Evolutionary conservation across 495 filamentous ascomycete genomes (phyloP).

Genomic region (Neurospora sp.): DNA sequence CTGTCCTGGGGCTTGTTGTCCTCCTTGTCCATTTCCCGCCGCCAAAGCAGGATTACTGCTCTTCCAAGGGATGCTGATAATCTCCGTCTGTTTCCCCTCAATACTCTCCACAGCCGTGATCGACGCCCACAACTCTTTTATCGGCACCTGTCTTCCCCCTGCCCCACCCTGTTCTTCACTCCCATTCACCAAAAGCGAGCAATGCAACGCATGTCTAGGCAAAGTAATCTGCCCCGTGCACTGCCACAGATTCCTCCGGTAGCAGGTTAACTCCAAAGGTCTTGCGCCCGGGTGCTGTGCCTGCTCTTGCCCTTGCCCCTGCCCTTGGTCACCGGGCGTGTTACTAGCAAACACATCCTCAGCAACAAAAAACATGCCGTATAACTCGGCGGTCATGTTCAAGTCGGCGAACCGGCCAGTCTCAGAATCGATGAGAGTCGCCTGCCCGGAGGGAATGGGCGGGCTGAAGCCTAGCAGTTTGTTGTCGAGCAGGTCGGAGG

Average conservation of each 20-base stretch:
- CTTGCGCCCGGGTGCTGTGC: neutral
- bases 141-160: constrained; percentile 63
- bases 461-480: constrained; percentile 61
- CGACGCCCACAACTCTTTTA: constrained; percentile 64
- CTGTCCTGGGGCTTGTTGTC: neutral
- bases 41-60: constrained; percentile 49
- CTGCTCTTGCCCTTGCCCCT: neutral
- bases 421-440: constrained; percentile 39
- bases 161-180: constrained; percentile 36
- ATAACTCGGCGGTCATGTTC: constrained; percentile 69
- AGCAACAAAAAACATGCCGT: constrained; percentile 93
- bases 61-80: constrained; percentile 91
- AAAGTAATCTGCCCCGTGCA: constrained; percentile 75
- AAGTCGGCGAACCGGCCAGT: constrained; percentile 35
- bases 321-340: neutral
- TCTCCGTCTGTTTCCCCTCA: constrained; percentile 78
- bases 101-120: constrained; percentile 87
- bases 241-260: constrained; percentile 83
- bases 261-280: constrained; percentile 81
- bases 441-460: constrained; percentile 48
- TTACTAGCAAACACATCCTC: constrained; percentile 51
- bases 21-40: neutral
- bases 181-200: constrained; percentile 33
- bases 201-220: constrained; percentile 53
- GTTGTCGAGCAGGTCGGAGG: constrained; percentile 32